Evolutionary conservation across 2,329 filamentous ascomycete genomes (phyloP), one percentile per base, ranked within the genome.

Genomic region (Macrophomina phaseolina): DNA sequence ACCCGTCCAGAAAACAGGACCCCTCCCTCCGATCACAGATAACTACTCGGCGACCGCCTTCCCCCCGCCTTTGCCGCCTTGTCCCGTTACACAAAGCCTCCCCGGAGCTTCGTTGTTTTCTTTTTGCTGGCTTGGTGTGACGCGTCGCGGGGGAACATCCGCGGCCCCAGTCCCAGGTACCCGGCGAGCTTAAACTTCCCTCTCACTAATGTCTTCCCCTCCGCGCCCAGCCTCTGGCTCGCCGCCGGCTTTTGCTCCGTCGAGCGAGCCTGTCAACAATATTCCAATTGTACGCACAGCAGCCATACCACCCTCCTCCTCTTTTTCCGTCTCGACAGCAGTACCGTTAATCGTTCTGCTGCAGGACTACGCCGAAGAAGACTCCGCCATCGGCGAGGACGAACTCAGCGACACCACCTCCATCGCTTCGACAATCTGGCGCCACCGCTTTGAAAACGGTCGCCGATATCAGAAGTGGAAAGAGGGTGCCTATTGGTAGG

Each of bases 331-430:
- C 23, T 23, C 23, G 23, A 3, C 23, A 23, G 2, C 23, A 23
- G 23, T 3, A 23, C 2, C 23, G 23, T 23, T 23, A 23, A 23
- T 23, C 23, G 23, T 23, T 23, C 23, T 23, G 23, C 23, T 7
- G 6, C 58, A 62, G 58, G 58, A 62, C 8, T 42, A 38, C 6
- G 68, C 71, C 14, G 71, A 71, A 40, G 67, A 69, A 16, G 75
- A 71, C 5, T 71, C 72, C 4, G 73, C 71, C 61, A 71, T 70
- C 32, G 58, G 58, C 30, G 58, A 62, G 12, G 70, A 72, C 8
- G 71, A 73, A 28, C 30, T 73, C 16, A 74, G 70, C 67, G 73
- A 75, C 62, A 75, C 73, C n/a, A 75, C 74, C 5, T 75, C 74
- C 4, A 73, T 76, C 18, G 69, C 73, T 1, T 75, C 72, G 5